Base-by-base conservation (phyloP, 169 alveolate genomes). In the Cryptosporidium parvum region DNA sequence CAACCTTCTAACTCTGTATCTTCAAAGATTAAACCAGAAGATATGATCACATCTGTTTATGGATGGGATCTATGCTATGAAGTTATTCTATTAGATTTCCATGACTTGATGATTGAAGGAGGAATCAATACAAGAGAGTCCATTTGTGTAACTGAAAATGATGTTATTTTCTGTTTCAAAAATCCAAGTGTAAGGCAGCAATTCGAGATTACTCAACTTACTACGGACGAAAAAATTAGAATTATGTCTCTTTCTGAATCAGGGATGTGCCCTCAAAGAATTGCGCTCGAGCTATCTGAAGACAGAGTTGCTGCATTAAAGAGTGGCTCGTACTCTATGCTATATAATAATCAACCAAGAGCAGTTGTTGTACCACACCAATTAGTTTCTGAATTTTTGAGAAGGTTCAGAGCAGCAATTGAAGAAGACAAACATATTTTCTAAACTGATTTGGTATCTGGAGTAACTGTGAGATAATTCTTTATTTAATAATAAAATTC, bases 181-280 rank as follows among this genome's bases (percentile, higher is more conserved):
- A 35, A 80, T 16, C 89, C 89, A 62, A 80, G 89, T 80, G 89
- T 80, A 23, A 80, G 89, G 23, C 80, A 80, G 29, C 73, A 62
- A 39, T 80, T 80, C 35, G 75, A 62, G 21, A 80, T 80, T 39
- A 45, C 68, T 44, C 73, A 80, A 29, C 67, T 80, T 8, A 80
- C 89, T 31, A 80, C 89, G 7, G 89, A 80, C 37, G 89, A 80
- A 23, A 80, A 80, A 33, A 80, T 80, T 21, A 80, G 89, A 65
- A 80, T 80, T 14, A 80, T 80, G 75, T 80, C 89, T 14, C 68
- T 80, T 10, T 61, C 89, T 4, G 89, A 80, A 39, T 39, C 69
- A 23, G 89, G 89, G 5, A 80, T 80, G 89, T 80, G 89, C 62
- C 89, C 89, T 45, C 89, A 80, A 48, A 80, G 89, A 42, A 80